Conservation (phyloP, 202 grass and related monocot species). For the Eragrostis tef region DNA sequence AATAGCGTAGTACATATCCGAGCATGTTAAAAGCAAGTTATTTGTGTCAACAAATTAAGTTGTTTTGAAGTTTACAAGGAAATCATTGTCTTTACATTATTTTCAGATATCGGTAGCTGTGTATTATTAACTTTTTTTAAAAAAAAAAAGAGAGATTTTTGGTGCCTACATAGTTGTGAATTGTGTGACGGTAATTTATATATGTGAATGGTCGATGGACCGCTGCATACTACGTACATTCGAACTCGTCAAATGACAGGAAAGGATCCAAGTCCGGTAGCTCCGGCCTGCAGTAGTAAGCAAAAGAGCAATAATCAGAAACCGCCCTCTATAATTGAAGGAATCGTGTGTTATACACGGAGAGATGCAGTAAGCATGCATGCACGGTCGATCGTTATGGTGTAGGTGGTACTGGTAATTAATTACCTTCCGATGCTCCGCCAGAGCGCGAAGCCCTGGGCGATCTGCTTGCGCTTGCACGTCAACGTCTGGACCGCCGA, state of each 20-base stretch:
- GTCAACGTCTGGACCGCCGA: conserved; percentile 51
- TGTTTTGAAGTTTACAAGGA: too few relatives aligned
- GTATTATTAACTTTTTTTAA: too few relatives aligned
- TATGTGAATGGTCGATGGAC: not conserved
- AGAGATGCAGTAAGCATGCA: too few relatives aligned
- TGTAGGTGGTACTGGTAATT: too few relatives aligned
- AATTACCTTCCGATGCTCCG: conserved; percentile 64
- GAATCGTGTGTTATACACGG: too few relatives aligned
- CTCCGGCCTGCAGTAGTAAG: conserved; percentile 54
- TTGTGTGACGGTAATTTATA: not conserved
- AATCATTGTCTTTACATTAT: too few relatives aligned
- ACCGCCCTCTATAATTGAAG: too few relatives aligned
- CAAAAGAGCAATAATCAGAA: not conserved
- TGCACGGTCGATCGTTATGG: too few relatives aligned
- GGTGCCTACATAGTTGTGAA: not conserved
- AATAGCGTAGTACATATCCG: not conserved
- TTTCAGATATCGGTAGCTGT: too few relatives aligned
- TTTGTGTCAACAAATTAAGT: too few relatives aligned
- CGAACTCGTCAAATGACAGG: conserved; percentile 74
- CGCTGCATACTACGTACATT: conserved; percentile 43
- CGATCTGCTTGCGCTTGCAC: conserved; percentile 47
- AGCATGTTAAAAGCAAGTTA: not conserved
- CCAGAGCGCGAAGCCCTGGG: conserved; percentile 56
- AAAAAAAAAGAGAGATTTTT: too few relatives aligned
- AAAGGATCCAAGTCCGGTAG: conserved; percentile 75